Base-by-base conservation (phyloP, 2,329 filamentous ascomycete genomes). In the Diaporthe batatas region DNA sequence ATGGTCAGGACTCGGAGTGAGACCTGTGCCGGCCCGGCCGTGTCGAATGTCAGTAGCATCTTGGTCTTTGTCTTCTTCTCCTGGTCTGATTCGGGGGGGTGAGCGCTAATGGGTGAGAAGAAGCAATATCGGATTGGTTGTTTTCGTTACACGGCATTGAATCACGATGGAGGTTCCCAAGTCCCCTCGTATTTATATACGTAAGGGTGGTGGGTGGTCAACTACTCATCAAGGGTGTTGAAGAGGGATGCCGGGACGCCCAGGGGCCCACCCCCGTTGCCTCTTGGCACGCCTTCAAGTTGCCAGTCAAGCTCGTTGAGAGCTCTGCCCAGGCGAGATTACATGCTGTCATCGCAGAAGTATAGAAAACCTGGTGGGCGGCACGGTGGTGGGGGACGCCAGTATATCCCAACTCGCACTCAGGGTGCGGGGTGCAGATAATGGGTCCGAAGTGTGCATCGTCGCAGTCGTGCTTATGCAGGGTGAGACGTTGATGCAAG, bases 381-480 rank as follows among this genome's bases (percentile, higher is more conserved):
- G 8, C 7, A 2, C 21, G 36, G 36, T 44, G 32, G 14, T 8
- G 62, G 62, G 62, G 62, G 12, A 25, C 32, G 44, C 44, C 44
- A 16, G 32, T 65, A 51, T 65, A 51, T 65, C 62, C 62, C 62
- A 65, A 1, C 49, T 36, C 42, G 29, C 29, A 36, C 29, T n/a
- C 14, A 34, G 29, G 62, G 62, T 65, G 62, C 62, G 62, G 62
- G 62, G 62, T 51, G 44, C 62, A 65, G 44, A 65, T 36, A 34
- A 51, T 65, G 62, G 25, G 25, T 47, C 59, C 62, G 44, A 65
- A 62, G 12, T 23, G 16, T 51, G 62, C 62, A 51, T 65, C 29
- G 44, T 65, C 62, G 44, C 6, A 49, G 62, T 51, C 29, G 11
- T 49, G 29, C 44, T 65, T 25, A 65, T 36, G 44, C 62, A 36